Evolutionary conservation across 73 alveolate species (phyloP).

Genomic region (Paramecium caudatum): DNA sequence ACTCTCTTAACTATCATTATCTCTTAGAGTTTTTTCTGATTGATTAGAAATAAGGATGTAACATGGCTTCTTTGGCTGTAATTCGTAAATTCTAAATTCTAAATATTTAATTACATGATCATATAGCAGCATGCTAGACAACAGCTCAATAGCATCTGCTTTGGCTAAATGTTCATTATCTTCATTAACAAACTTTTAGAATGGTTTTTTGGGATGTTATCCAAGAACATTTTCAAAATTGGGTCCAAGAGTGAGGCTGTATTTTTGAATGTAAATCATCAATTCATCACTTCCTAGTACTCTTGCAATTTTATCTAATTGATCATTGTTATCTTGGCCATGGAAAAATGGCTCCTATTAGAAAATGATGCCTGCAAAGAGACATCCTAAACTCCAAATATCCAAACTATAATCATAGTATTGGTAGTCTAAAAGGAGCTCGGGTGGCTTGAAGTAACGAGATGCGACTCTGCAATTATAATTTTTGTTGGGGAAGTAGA

Average conservation of each 20-base stretch:
- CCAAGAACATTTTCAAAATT: slow-evolving; percentile 79
- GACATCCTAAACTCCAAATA: slow-evolving; percentile 87
- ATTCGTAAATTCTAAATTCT: slow-evolving; percentile 78
- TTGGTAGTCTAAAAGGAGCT: slow-evolving; percentile 78
- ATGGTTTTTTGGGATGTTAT: slow-evolving; percentile 85
- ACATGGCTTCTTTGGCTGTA: slow-evolving; percentile 88
- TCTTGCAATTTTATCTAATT: slow-evolving; percentile 89
- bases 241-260: slow-evolving; percentile 79
- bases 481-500: slow-evolving; percentile 85
- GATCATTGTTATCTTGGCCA: slow-evolving; percentile 89
- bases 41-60: slow-evolving; percentile 84
- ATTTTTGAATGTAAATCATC: slow-evolving; percentile 81
- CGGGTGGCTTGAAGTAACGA: slow-evolving; percentile 83
- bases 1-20: slow-evolving; percentile 39
- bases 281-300: slow-evolving; percentile 88
- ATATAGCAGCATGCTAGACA: slow-evolving; percentile 85
- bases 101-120: slow-evolving; percentile 79
- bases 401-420: slow-evolving; percentile 87
- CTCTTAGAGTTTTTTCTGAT: slow-evolving; percentile 56
- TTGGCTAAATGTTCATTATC: slow-evolving; percentile 86
- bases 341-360: slow-evolving; percentile 91
- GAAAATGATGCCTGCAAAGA: slow-evolving; percentile 86
- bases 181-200: slow-evolving; percentile 84
- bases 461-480: slow-evolving; percentile 86
- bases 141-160: slow-evolving; percentile 90